These are phyloP conservation scores for Ogataea haglerorum DNA, from an alignment of 805 yeast species.

Conservation along the genomic window DNA sequence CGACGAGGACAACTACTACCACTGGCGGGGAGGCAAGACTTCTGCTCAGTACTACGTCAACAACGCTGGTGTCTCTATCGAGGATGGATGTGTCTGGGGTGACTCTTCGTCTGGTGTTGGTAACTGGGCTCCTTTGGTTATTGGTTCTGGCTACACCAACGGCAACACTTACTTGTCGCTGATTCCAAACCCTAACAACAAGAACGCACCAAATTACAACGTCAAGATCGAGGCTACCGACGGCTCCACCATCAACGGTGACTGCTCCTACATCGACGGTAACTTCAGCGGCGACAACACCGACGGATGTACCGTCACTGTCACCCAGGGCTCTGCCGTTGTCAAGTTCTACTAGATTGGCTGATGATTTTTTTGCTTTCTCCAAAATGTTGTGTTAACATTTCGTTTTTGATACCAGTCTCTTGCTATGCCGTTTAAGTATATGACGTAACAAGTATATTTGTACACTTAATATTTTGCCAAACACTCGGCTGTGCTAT, in stretches of 20 bases:
- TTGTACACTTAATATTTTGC: neutral
- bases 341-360: constrained; percentile 29
- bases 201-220: constrained; percentile 51
- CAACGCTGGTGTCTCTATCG: constrained; percentile 87
- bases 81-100: constrained; percentile 97
- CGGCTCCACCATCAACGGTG: constrained; percentile 37
- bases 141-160: constrained; percentile 84
- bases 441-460: constrained; percentile 1
- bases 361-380: constrained; percentile 1
- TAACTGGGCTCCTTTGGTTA: constrained; percentile 96
- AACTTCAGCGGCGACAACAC: constrained; percentile 51
- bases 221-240: constrained; percentile 42
- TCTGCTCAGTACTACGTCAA: constrained; percentile 97
- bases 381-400: constrained; percentile 1
- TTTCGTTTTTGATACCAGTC: constrained; percentile 10
- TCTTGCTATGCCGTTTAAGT: constrained; percentile 1
- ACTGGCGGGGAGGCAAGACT: constrained; percentile 77
- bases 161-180: constrained; percentile 80
- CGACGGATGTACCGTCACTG: constrained; percentile 76
- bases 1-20: constrained; percentile 70
- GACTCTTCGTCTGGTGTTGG: constrained; percentile 73
- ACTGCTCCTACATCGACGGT: constrained; percentile 43
- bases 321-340: constrained; percentile 34
- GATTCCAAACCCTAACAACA: constrained; percentile 94
- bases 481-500: neutral